phyloP scores from a whole-genome alignment of 2,329 filamentous ascomycete species.

The Curvularia sp. region DNA sequence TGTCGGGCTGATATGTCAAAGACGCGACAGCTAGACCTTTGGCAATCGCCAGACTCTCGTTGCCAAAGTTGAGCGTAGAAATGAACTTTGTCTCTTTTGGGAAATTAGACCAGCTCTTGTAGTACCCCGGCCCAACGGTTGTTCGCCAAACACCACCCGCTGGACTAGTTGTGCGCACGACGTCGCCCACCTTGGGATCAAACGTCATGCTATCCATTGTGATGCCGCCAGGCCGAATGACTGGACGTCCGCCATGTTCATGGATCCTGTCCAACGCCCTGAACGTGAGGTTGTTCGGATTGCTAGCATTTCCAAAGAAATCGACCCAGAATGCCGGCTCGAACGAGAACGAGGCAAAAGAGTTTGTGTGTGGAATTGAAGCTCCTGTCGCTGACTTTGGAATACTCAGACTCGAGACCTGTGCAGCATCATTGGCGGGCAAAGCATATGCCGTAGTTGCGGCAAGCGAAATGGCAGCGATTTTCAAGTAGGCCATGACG shows the following conservation, averaged over 20 bases:
- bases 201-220: conserved; percentile 23
- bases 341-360: conserved; percentile 21
- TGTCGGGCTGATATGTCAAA: conserved; percentile 15
- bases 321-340: conserved; percentile 23
- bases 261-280: conserved; percentile 12
- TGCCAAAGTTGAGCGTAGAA: conserved; percentile 21
- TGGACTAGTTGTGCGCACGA: conserved; percentile 17
- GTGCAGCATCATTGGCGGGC: background rate
- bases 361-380: conserved; percentile 20
- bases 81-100: conserved; percentile 19
- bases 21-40: conserved; percentile 18
- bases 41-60: conserved; percentile 17
- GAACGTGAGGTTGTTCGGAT: conserved; percentile 16
- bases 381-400: conserved; percentile 13
- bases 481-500: conserved; percentile 4
- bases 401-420: background rate
- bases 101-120: conserved; percentile 21
- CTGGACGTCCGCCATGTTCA: conserved; percentile 19
- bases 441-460: conserved; percentile 2
- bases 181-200: conserved; percentile 9
- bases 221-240: conserved; percentile 20
- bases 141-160: conserved; percentile 19
- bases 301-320: conserved; percentile 21
- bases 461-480: conserved; percentile 5
- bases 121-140: conserved; percentile 17